Evolutionary conservation across 805 yeast genomes (phyloP), one percentile per base, ranked within the genome.

Genomic region (Ogataea nonfermentans): DNA sequence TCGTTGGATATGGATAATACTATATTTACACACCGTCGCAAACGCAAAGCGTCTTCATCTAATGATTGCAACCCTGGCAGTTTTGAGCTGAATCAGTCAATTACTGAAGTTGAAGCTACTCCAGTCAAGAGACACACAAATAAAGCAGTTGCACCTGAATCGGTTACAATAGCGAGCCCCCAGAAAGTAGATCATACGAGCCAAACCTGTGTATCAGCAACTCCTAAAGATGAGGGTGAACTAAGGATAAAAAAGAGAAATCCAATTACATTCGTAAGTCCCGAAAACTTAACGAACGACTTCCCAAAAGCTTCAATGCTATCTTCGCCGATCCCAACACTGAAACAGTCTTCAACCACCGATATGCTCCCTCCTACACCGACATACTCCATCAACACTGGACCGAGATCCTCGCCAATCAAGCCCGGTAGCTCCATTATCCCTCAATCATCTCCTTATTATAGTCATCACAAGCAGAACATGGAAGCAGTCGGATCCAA

Each of bases 401-500:
- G 17, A 31, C 29, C 26, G 39, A 51, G 40, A n/a, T 52, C 55
- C n/a, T 53, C 58, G 3, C 56, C 57, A 9, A 4, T 49, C 23
- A 43, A 27, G 68, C 53, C 51, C 7, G 53, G 74, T 4, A 68
- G 62, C n/a, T 66, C 65, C 1, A 56, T 65, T 2, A 41, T 63
- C 0, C 49, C 62, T 4, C 49, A 44, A 29, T 61, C 60, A 15
- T 70, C 74, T 1, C 74, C 74, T 6, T 65, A 65, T 41, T 66
- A 48, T 40, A 55, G 53, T 11, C 52, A 42, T 25, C 20, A 10
- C n/a, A 11, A 13, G 29, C 30, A 24, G 13, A 25, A 19, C 10
- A 4, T 17, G 3, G 24, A 19, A 17, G 23, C 23, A 6, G 3
- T 11, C 7, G 9, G 6, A 23, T 11, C 32, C 13, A 5, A 11